Conservation (phyloP, 2,329 filamentous ascomycete genomes). For the Colletotrichum sp. region DNA sequence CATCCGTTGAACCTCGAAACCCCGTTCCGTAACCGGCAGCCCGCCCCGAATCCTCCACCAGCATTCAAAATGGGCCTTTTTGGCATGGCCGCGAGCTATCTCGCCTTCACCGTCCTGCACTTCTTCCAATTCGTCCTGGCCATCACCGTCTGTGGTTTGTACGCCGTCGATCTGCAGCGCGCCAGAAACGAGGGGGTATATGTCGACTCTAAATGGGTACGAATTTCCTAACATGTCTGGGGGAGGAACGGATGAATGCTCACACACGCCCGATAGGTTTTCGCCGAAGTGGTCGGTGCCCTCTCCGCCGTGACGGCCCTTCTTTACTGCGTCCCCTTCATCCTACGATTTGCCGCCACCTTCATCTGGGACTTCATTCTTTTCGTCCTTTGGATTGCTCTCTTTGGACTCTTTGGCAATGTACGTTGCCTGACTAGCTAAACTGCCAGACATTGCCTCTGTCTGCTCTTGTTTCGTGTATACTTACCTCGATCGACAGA, state of each 20-base stretch:
- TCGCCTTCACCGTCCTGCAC: conserved; percentile 68
- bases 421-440: conserved; percentile 34
- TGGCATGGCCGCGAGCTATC: conserved; percentile 49
- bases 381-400: conserved; percentile 78
- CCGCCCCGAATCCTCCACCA: not conserved
- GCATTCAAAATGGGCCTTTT: conserved; percentile 47
- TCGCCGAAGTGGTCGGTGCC: conserved; percentile 72
- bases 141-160: conserved; percentile 79
- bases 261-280: conserved; percentile 52
- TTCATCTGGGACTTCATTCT: conserved; percentile 75
- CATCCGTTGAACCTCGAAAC: not conserved
- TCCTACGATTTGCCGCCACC: conserved; percentile 56
- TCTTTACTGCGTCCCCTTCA: conserved; percentile 69
- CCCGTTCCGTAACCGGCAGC: not conserved
- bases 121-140: conserved; percentile 79
- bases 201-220: conserved; percentile 73
- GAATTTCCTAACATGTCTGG: conserved; percentile 22
- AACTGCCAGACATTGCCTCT: not conserved
- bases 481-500: conserved; percentile 30
- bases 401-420: conserved; percentile 84
- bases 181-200: conserved; percentile 55
- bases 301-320: conserved; percentile 69
- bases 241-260: not conserved
- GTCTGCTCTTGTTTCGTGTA: not conserved
- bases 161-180: conserved; percentile 69